These are phyloP conservation scores for Claviceps humidiphila DNA, from an alignment of 2,329 filamentous ascomycete genomes.

Conservation along the genomic window DNA sequence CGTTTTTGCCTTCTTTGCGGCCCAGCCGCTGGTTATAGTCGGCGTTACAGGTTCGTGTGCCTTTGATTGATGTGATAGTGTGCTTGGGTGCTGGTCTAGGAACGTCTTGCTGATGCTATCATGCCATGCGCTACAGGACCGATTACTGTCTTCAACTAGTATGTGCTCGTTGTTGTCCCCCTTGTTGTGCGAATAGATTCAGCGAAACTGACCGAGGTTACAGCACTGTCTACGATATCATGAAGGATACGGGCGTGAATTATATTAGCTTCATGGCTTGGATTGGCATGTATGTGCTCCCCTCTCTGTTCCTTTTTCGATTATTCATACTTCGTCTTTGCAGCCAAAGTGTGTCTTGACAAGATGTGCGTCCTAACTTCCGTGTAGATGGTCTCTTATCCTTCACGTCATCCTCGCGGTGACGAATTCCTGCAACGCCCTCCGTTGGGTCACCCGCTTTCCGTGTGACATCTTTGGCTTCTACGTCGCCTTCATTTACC, in stretches of 20 bases:
- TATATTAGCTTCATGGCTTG: constrained; percentile 87
- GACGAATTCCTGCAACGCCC: constrained; percentile 74
- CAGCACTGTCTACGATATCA: constrained; percentile 78
- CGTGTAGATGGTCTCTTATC: constrained; percentile 60
- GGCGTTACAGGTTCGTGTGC: constrained; percentile 56
- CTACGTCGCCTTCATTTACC: constrained; percentile 83
- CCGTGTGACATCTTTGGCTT: constrained; percentile 91
- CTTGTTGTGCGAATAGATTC: too few species aligned
- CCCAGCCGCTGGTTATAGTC: constrained; percentile 80
- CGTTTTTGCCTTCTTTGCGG: constrained; percentile 67
- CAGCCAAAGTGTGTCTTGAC: too few species aligned
- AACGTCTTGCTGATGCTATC: neutral
- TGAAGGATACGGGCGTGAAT: constrained; percentile 60
- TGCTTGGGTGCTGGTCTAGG: neutral
- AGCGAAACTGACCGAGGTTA: neutral
- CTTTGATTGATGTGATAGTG: neutral
- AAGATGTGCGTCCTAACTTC: neutral
- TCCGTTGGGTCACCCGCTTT: constrained; percentile 84
- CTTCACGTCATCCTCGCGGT: constrained; percentile 76
- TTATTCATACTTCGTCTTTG: neutral
- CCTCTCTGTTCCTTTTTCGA: neutral
- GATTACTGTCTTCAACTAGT: constrained; percentile 89
- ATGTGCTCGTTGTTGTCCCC: constrained; percentile 11
- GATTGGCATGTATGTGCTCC: constrained; percentile 55
- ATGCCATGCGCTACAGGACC: constrained; percentile 38